Conservation (phyloP, 148 eudicot species). For the Euryodendron excelsum region DNA sequence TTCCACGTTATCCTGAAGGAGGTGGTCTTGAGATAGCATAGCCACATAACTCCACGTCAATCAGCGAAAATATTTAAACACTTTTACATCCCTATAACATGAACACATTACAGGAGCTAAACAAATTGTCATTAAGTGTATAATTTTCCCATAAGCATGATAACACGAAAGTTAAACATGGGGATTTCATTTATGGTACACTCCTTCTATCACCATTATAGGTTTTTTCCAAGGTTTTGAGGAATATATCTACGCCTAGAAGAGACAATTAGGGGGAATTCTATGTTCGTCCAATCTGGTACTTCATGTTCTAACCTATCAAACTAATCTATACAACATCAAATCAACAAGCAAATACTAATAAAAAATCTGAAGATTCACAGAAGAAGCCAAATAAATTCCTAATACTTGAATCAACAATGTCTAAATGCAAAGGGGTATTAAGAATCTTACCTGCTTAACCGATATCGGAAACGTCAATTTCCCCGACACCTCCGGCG, state of each 20-base stretch:
- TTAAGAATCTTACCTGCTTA: conserved; percentile 48
- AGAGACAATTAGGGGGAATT: neutral
- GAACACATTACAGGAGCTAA: neutral
- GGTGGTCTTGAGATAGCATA: neutral
- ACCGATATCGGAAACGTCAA: conserved; percentile 60
- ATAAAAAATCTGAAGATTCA: neutral
- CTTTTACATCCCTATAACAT: too few species aligned
- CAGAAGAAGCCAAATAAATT: neutral
- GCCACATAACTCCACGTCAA: neutral
- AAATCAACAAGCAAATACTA: neutral
- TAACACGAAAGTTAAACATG: neutral
- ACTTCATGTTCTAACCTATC: neutral
- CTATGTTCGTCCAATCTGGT: neutral
- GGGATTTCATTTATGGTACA: neutral
- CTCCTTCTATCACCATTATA: neutral
- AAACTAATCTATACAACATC: neutral
- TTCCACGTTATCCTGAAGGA: neutral
- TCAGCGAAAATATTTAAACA: neutral
- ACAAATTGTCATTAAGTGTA: neutral
- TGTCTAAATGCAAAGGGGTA: neutral
- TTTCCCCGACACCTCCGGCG: conserved; percentile 43
- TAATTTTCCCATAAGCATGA: neutral
- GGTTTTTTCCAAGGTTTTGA: neutral
- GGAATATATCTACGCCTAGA: neutral
- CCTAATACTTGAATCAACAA: neutral